Evolutionary conservation across 2,329 filamentous ascomycete species (phyloP).

Genomic region (Beauveria caledonica): DNA sequence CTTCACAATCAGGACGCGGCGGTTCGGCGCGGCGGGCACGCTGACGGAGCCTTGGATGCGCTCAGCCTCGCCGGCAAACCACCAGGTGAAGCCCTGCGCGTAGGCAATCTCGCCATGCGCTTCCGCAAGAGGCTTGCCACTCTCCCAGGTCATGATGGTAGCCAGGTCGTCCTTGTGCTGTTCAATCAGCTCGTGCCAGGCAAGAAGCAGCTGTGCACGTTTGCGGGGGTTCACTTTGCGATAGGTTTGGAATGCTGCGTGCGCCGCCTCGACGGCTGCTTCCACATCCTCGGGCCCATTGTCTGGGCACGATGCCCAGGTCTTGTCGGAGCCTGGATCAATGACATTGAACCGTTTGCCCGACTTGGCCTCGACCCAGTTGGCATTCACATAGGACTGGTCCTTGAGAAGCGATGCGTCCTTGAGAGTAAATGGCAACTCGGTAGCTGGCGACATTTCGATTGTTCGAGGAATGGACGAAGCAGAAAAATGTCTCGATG

Average conservation of each 20-base stretch:
- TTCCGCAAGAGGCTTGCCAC: conserved; percentile 48
- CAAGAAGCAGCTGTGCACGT: conserved; percentile 27
- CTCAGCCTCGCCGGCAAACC: conserved; percentile 47
- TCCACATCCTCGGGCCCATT: conserved; percentile 33
- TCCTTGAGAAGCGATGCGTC: conserved; percentile 39
- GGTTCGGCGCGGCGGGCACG: conserved; percentile 49
- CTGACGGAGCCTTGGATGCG: conserved; percentile 50
- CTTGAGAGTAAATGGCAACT: conserved; percentile 33
- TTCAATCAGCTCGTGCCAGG: conserved; percentile 29
- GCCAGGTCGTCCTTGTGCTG: conserved; percentile 31
- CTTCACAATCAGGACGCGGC: conserved; percentile 64
- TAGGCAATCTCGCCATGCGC: conserved; percentile 49
- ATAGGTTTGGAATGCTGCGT: conserved; percentile 30
- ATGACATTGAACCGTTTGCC: conserved; percentile 42
- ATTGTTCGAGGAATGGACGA: not conserved
- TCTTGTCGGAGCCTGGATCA: conserved; percentile 42
- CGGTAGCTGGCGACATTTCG: not conserved
- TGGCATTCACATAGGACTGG: conserved; percentile 41
- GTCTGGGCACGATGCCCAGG: conserved; percentile 43
- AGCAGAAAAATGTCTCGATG: not conserved
- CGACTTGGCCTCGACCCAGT: conserved; percentile 36
- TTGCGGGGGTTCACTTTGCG: conserved; percentile 27
- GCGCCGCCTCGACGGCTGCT: conserved; percentile 26
- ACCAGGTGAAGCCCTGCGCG: conserved; percentile 43
- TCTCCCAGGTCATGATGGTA: conserved; percentile 37